These are phyloP conservation scores for Sporopachydermia cereana DNA, from an alignment of 1,139 yeast species.

Conservation along the genomic window DNA sequence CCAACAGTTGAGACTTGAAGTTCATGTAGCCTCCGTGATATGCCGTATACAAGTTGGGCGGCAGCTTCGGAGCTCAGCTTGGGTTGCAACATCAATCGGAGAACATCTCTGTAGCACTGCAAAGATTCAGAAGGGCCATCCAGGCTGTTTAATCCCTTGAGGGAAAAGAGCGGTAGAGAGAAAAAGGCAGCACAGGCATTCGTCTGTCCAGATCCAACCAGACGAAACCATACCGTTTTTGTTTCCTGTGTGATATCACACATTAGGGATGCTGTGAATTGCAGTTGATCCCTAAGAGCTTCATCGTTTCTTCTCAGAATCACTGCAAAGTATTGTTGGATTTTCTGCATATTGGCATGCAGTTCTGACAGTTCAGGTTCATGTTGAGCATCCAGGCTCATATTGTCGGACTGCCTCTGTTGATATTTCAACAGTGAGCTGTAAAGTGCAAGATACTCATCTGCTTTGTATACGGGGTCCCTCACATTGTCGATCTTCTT, in stretches of 20 bases:
- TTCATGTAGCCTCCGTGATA: neutral
- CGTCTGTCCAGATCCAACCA: neutral
- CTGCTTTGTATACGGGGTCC: neutral
- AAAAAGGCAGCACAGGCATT: neutral
- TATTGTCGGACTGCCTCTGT: too few species aligned
- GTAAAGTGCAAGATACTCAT: neutral
- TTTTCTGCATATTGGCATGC: neutral
- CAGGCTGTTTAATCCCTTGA: too few species aligned
- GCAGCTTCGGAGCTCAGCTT: neutral
- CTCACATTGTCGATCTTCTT: neutral
- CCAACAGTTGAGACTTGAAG: neutral
- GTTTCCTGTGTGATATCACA: neutral
- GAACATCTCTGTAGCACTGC: too few species aligned
- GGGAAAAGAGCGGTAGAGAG: neutral
- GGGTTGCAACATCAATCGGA: neutral
- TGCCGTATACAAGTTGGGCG: neutral
- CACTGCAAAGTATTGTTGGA: neutral
- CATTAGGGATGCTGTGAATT: too few species aligned
- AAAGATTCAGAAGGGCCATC: too few species aligned
- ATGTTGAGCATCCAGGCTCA: too few species aligned
- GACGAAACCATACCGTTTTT: neutral
- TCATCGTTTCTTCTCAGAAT: neutral
- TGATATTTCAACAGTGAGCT: neutral
- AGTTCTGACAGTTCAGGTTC: too few species aligned
- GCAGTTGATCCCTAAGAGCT: neutral